These are phyloP conservation scores for Leccinum laetum DNA, from an alignment of 1,284 basidiomycete genomes.

Conservation along the genomic window DNA sequence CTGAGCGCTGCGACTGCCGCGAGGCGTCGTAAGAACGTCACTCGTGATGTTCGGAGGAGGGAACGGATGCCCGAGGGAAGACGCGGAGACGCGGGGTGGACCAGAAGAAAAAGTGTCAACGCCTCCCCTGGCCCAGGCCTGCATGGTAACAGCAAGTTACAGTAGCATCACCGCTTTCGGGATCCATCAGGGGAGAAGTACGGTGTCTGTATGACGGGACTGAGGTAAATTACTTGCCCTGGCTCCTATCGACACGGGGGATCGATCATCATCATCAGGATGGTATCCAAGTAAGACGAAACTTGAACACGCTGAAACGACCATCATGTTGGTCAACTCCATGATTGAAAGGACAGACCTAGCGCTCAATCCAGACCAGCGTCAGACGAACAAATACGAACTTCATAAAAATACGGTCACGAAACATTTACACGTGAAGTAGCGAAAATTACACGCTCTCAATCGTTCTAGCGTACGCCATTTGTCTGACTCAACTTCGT, in stretches of 20 bases:
- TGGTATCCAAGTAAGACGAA: not conserved
- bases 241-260: not conserved
- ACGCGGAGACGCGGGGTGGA: not conserved
- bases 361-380: not conserved
- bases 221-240: not conserved
- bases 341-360: not conserved
- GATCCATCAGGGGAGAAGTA: not conserved
- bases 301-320: not conserved
- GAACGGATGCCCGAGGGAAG: not conserved
- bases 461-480: not conserved
- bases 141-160: not conserved
- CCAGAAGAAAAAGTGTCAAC: not conserved
- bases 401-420: constrained; percentile 30
- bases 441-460: not conserved
- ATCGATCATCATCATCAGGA: not conserved
- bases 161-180: not conserved
- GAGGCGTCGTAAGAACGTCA: not conserved
- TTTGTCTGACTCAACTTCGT: constrained; percentile 16
- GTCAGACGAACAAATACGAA: constrained; percentile 15
- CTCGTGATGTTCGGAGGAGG: not conserved
- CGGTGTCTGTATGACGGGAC: constrained; percentile 7
- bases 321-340: not conserved
- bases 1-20: not conserved
- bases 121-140: not conserved
- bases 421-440: constrained; percentile 11